A percentile compares a stretch with the other conserved stretches of the same genome.
Evolutionary conservation across 495 filamentous ascomycete species (phyloP).

Genomic region (Tetracladium setigerum): DNA sequence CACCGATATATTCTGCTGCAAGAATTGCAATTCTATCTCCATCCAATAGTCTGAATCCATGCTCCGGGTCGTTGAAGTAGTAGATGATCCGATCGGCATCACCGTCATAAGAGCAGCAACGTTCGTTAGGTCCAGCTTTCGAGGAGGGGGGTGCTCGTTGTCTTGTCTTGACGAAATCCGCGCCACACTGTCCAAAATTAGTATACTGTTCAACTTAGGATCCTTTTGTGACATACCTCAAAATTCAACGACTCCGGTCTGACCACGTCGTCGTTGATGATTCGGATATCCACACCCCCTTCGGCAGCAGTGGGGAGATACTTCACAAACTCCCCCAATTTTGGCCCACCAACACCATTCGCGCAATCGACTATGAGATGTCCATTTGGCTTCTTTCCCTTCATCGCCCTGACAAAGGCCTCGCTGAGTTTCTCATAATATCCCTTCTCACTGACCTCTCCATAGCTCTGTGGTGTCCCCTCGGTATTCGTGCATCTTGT

Average conservation of each 20-base stretch:
- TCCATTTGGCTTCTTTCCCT: slow-evolving; percentile 60
- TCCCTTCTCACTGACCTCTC: slow-evolving; percentile 77
- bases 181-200: slow-evolving; percentile 64
- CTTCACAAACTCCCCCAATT: slow-evolving; percentile 81
- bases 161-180: slow-evolving; percentile 95
- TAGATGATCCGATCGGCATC: slow-evolving; percentile 94
- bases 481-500: slow-evolving; percentile 91
- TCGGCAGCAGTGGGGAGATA: slow-evolving; percentile 57
- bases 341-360: slow-evolving; percentile 93
- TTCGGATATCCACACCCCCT: slow-evolving; percentile 67
- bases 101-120: slow-evolving; percentile 89
- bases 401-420: slow-evolving; percentile 76
- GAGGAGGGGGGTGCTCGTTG: slow-evolving; percentile 83
- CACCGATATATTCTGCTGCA: slow-evolving; percentile 86
- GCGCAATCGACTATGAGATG: slow-evolving; percentile 85
- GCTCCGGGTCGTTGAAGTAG: slow-evolving; percentile 81
- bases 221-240: slow-evolving; percentile 48
- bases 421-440: slow-evolving; percentile 88
- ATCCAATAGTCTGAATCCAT: slow-evolving; percentile 81
- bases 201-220: slow-evolving; percentile 5
- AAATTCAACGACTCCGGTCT: slow-evolving; percentile 82
- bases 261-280: slow-evolving; percentile 86
- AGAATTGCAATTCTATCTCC: slow-evolving; percentile 96
- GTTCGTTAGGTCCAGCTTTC: slow-evolving; percentile 62
- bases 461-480: slow-evolving; percentile 73